Evolutionary conservation across 1,284 basidiomycete genomes (phyloP).

Genomic region (Trichosporon asahii): DNA sequence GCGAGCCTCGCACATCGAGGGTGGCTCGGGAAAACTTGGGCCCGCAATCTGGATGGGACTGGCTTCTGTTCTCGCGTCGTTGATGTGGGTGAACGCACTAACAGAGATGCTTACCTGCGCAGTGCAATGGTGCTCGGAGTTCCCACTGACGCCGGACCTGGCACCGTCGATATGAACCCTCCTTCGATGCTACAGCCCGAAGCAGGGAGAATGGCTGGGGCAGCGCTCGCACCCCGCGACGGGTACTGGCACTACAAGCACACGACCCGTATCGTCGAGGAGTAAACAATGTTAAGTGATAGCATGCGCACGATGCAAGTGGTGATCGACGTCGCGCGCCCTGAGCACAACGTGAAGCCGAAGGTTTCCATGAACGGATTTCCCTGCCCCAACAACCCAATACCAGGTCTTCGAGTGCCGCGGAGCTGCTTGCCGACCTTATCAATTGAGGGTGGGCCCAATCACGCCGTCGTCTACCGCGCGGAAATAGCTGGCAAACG

Average conservation of each 20-base stretch:
- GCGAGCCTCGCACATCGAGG: conserved; percentile 18
- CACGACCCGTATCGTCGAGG: conserved; percentile 44
- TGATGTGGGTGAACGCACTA: background rate
- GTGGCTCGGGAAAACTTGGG: background rate
- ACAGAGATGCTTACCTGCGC: background rate
- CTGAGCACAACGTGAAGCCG: background rate
- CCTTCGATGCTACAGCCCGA: background rate
- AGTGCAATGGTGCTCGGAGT: background rate
- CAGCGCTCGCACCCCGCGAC: conserved; percentile 20
- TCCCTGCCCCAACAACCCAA: background rate
- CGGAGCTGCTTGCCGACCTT: background rate
- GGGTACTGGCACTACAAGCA: conserved; percentile 51
- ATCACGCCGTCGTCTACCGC: background rate
- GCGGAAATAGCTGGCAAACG: background rate
- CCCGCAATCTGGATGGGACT: conserved; percentile 48
- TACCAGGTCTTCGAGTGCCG: background rate
- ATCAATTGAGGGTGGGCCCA: conserved; percentile 4
- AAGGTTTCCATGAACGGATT: background rate
- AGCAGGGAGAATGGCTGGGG: background rate
- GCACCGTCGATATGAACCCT: background rate
- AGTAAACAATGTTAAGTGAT: background rate
- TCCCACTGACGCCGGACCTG: background rate
- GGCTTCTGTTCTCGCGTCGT: conserved; percentile 25
- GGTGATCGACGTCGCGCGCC: background rate
- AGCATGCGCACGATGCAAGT: background rate